Evolutionary conservation across 768 basidiomycete genomes (phyloP).

Genomic region (Astraeus odoratus): DNA sequence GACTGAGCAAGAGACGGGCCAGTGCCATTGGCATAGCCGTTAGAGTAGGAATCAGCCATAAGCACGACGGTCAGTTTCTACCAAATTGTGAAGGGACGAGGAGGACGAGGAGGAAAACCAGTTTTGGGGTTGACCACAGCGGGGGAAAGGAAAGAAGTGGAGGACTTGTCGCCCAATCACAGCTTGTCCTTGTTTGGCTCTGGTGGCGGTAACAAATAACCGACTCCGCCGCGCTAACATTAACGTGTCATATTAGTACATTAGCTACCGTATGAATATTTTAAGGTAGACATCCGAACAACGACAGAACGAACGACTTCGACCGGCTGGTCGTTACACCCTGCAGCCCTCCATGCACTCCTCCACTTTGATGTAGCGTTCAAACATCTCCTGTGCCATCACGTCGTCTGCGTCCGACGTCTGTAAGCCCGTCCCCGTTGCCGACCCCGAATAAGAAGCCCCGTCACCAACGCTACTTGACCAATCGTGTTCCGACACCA

Average conservation of each 20-base stretch:
- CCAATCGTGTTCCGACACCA: no score
- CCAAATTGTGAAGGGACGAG: constrained; percentile 17
- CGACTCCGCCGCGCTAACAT: no score
- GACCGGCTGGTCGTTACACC: no score
- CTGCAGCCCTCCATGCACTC: constrained; percentile 24
- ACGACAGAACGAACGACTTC: no score
- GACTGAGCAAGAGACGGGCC: constrained; percentile 49
- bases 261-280: neutral
- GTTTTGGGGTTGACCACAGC: constrained; percentile 47
- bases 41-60: constrained; percentile 75
- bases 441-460: neutral
- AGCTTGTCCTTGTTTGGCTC: constrained; percentile 29
- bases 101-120: constrained; percentile 30
- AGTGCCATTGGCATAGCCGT: constrained; percentile 56
- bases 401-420: constrained; percentile 2
- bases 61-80: constrained; percentile 12
- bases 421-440: neutral
- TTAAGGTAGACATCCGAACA: no score
- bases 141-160: no score
- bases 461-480: no score
- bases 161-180: constrained; percentile 20
- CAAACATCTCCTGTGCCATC: constrained; percentile 31
- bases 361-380: constrained; percentile 33
- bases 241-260: no score
- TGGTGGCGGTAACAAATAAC: constrained; percentile 20